Base-by-base conservation (phyloP, 768 basidiomycete genomes). In the Coprinopsis marcescibilis region DNA sequence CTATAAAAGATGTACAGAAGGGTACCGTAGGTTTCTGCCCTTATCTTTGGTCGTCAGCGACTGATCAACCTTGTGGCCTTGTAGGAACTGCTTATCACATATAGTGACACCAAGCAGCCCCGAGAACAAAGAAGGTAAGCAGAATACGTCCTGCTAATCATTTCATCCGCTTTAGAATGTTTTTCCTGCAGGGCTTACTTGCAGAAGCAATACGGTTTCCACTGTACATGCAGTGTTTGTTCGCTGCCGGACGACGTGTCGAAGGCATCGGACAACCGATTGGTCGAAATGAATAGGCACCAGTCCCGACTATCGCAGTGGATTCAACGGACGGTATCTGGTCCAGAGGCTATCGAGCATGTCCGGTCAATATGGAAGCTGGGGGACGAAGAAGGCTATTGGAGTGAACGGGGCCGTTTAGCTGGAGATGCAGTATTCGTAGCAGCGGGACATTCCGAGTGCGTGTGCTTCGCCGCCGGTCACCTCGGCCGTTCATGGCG, bases 371-470 rank as follows among this genome's bases (percentile, higher is more conserved):
- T 83, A 19, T 85, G 81, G 82, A 50, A 62, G 8, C 46, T 81
- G 5, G 81, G 75, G 25, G 74, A 78, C 27, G 69, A 75, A 52
- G 83, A 85, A 62, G 79, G 78, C 0, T 84, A 85, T 55, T 74
- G 70, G 70, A 82, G 80, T 55, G 82, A 80, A 62, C 66, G 81
- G 30, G 83, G 82, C 8, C 65, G 71, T 52, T 65, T 84, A 2
- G 81, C 82, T 5, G 76, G 77, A 20, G 82, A 84, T 56, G 78
- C 76, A 8, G 69, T 69, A 4, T 75, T 68, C 65, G 72, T 84
- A 15, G 78, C 81, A 6, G 78, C 76, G 12, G 67, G 80, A 3
- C 81, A 83, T 65, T 73, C 71, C 4, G 80, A 83, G 81, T 83
- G 57, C 63, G 81, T 66, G 17, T 11, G n/a, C n/a, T n/a, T n/a